Conservation (phyloP, 306 rosid genomes). For the Alnus glutinosa region DNA sequence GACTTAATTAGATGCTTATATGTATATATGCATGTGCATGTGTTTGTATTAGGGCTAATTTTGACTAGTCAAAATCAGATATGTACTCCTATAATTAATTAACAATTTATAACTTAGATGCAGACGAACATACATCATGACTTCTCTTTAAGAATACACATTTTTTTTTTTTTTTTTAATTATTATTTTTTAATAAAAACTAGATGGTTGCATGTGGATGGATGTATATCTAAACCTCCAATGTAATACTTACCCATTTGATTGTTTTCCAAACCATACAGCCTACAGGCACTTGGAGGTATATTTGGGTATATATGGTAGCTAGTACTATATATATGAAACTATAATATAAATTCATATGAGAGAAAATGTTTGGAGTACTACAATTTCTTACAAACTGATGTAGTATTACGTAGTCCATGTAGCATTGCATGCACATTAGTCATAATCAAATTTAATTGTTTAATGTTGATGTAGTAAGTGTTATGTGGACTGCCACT, state of each 20-base stretch:
- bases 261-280: background rate
- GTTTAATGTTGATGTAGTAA: too few relatives aligned
- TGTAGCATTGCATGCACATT: too few relatives aligned
- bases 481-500: too few relatives aligned
- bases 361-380: too few relatives aligned
- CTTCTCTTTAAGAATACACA: background rate
- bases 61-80: constrained; percentile 5
- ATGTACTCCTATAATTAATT: background rate
- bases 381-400: too few relatives aligned
- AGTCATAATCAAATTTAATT: too few relatives aligned
- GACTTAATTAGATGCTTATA: background rate
- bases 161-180: too few relatives aligned
- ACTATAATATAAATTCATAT: too few relatives aligned
- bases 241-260: constrained; percentile 4
- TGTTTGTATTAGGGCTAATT: background rate
- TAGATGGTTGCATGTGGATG: constrained; percentile 34
- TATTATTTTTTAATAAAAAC: too few relatives aligned
- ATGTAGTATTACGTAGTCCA: too few relatives aligned
- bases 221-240: constrained; percentile 48
- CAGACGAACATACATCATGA: background rate
- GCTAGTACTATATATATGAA: too few relatives aligned
- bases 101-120: background rate
- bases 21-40: background rate
- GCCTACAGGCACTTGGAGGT: background rate
- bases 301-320: background rate